phyloP scores from a whole-genome alignment of 768 basidiomycete genomes.

The Termitomyces sp. region DNA sequence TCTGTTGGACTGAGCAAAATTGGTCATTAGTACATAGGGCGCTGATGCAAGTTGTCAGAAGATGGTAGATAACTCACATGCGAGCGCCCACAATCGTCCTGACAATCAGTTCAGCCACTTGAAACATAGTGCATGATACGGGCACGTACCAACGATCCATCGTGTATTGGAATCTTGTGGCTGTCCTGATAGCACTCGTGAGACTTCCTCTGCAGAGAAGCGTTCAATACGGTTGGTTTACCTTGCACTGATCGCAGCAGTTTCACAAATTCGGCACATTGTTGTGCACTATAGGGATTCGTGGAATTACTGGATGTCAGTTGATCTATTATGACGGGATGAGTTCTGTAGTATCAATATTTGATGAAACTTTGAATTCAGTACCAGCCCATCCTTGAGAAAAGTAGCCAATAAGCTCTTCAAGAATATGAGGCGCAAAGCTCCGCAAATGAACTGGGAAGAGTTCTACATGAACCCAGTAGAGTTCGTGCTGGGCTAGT shows the following conservation, averaged over 20 bases:
- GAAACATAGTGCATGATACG: neutral
- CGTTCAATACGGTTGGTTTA: conserved; percentile 18
- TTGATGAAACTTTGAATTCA: conserved; percentile 10
- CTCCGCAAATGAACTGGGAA: conserved; percentile 54
- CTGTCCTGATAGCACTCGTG: conserved; percentile 21
- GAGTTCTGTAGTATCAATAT: neutral
- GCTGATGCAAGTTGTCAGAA: neutral
- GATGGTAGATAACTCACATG: conserved; percentile 31
- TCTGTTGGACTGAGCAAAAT: conserved; percentile 38
- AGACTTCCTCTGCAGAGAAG: neutral
- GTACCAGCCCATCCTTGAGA: conserved; percentile 56
- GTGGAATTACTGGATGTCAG: conserved; percentile 59
- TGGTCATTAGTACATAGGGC: neutral
- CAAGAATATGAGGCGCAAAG: conserved; percentile 31
- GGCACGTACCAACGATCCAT: conserved; percentile 37
- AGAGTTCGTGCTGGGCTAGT: conserved; percentile 44
- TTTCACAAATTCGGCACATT: conserved; percentile 47
- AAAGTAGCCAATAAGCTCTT: conserved; percentile 49
- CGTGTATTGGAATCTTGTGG: conserved; percentile 39
- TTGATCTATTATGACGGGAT: conserved; percentile 36
- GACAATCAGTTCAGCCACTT: conserved; percentile 1
- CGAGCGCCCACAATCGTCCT: conserved; percentile 48
- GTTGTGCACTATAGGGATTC: conserved; percentile 50
- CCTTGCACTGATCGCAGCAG: conserved; percentile 45
- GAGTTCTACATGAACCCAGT: conserved; percentile 63